Conservation (phyloP, 371 early-diverging fungal species). For the Batkoa obscura region DNA sequence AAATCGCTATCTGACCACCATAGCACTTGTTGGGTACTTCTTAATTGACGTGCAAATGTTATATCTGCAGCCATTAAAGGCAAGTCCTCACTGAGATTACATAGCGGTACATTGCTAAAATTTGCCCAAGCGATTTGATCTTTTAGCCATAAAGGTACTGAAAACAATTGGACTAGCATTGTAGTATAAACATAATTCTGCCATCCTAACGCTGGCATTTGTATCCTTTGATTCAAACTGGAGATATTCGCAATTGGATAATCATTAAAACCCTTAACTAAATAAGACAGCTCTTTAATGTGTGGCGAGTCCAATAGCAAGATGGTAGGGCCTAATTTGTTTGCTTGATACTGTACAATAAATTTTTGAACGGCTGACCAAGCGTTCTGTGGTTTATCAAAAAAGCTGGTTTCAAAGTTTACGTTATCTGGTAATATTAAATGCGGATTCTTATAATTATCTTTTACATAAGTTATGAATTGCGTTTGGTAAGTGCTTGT, state of each 20-base stretch:
- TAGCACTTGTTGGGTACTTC: slow-evolving; percentile 50
- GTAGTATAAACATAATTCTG: slow-evolving; percentile 39
- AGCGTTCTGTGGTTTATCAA: slow-evolving; percentile 5
- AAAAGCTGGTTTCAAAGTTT: neutral
- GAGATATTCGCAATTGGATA: slow-evolving; percentile 50
- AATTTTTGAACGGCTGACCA: slow-evolving; percentile 19
- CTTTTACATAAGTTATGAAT: neutral
- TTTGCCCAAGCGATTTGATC: slow-evolving; percentile 56
- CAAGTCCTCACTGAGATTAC: slow-evolving; percentile 72
- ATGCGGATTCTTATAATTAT: neutral
- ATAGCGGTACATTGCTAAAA: slow-evolving; percentile 73
- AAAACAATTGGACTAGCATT: slow-evolving; percentile 52
- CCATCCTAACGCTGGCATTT: slow-evolving; percentile 72
- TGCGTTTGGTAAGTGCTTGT: neutral
- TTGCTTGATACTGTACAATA: slow-evolving; percentile 32
- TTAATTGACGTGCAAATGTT: slow-evolving; percentile 55
- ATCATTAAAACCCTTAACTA: slow-evolving; percentile 12
- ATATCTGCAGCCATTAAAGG: slow-evolving; percentile 63
- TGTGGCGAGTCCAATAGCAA: slow-evolving; percentile 41
- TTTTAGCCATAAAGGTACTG: slow-evolving; percentile 44
- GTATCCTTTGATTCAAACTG: slow-evolving; percentile 21
- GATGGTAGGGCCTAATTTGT: slow-evolving; percentile 42
- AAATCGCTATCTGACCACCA: slow-evolving; percentile 72
- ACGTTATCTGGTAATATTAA: neutral
- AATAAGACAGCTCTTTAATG: slow-evolving; percentile 13